These are phyloP conservation scores for Amanita phalloides DNA, from an alignment of 768 basidiomycete species.

Conservation along the genomic window DNA sequence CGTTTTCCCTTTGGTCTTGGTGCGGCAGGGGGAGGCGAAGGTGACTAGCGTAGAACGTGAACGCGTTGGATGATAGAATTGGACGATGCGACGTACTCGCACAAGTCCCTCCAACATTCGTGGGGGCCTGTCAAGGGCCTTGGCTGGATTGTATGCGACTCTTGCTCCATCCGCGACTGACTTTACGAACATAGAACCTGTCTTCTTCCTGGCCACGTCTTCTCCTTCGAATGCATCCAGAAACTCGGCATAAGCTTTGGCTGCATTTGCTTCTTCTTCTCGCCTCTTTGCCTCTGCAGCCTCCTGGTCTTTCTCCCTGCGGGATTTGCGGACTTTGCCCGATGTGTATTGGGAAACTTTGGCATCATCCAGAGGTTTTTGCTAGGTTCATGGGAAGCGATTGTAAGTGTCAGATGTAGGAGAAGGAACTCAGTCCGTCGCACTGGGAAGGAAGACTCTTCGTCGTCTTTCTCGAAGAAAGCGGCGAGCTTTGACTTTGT, in stretches of 20 bases:
- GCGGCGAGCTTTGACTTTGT: constrained; percentile 61
- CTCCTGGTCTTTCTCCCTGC: constrained; percentile 87
- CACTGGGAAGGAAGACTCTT: constrained; percentile 84
- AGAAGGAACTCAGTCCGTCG: constrained; percentile 71
- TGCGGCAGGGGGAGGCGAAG: constrained; percentile 42
- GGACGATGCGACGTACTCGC: constrained; percentile 13
- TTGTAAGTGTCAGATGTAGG: constrained; percentile 47
- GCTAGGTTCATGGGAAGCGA: constrained; percentile 46
- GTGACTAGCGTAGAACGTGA: constrained; percentile 24
- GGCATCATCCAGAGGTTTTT: constrained; percentile 76
- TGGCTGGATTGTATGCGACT: constrained; percentile 33
- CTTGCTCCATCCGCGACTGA: constrained; percentile 40
- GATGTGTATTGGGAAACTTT: constrained; percentile 81
- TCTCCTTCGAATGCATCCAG: constrained; percentile 77
- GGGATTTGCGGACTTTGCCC: constrained; percentile 82
- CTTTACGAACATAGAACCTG: constrained; percentile 49
- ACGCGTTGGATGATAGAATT: not conserved
- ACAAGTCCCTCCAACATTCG: constrained; percentile 10
- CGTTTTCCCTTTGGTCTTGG: constrained; percentile 88
- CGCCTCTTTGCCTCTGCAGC: constrained; percentile 82
- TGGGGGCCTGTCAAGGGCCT: constrained; percentile 15
- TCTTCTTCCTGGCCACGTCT: constrained; percentile 37
- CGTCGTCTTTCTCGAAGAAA: constrained; percentile 80
- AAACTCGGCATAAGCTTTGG: constrained; percentile 76
- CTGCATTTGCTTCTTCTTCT: constrained; percentile 75